Conservation (phyloP, 2,329 filamentous ascomycete genomes). For the Ophiostoma sp. region DNA sequence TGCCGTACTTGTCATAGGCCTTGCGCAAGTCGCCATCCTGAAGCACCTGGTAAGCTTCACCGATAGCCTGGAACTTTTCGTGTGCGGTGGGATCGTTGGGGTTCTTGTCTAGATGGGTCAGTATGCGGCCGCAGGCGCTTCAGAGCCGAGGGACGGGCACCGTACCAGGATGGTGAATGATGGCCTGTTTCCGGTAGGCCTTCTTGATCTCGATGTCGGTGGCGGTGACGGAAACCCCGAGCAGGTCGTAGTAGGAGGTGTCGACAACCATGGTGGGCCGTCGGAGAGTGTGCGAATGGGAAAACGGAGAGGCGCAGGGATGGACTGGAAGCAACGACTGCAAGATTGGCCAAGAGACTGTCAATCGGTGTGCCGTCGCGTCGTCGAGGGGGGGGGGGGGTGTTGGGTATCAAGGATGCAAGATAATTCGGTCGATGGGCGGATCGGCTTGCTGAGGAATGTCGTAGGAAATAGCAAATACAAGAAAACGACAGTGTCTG, state of each 20-base stretch:
- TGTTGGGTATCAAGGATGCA: neutral
- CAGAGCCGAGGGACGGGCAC: too few relatives aligned
- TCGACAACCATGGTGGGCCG: constrained; percentile 69
- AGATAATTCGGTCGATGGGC: neutral
- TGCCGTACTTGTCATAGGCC: constrained; percentile 95
- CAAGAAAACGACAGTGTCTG: neutral
- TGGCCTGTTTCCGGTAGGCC: constrained; percentile 90
- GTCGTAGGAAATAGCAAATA: neutral
- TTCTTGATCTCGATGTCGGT: constrained; percentile 94
- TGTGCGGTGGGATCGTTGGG: constrained; percentile 91
- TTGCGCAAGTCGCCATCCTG: constrained; percentile 81
- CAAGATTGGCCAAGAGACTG: neutral
- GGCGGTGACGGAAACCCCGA: constrained; percentile 78
- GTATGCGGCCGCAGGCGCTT: neutral
- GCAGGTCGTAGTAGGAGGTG: constrained; percentile 79
- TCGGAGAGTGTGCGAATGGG: neutral
- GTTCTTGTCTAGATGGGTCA: constrained; percentile 71
- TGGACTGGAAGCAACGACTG: neutral
- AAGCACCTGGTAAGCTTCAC: constrained; percentile 71
- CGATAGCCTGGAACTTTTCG: constrained; percentile 86
- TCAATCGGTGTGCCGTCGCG: neutral
- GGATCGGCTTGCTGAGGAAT: neutral
- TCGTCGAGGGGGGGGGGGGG: constrained; percentile 1
- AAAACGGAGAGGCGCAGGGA: neutral
- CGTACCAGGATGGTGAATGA: constrained; percentile 81